Conservation (phyloP, 192 early-diverging fungal species). For the Haplosporangium gracile region DNA sequence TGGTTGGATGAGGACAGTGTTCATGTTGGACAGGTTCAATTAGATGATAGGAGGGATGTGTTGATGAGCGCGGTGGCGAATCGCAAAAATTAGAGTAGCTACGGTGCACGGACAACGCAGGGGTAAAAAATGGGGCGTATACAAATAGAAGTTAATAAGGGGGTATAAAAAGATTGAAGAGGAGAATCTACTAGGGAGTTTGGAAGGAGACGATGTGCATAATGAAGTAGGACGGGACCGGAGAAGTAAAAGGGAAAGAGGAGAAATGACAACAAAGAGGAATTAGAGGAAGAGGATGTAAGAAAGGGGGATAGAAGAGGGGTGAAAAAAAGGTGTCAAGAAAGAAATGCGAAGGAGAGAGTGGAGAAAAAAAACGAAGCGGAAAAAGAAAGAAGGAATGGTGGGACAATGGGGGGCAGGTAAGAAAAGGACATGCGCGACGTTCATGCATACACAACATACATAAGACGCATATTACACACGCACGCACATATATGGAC, state of each 20-base stretch:
- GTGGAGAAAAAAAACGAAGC: slow-evolving; percentile 12
- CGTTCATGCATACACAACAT: background rate
- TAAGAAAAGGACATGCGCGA: background rate
- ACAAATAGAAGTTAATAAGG: background rate
- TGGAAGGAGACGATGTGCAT: background rate
- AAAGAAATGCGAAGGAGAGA: background rate
- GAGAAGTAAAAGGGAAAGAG: background rate
- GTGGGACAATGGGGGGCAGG: background rate
- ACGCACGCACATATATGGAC: background rate
- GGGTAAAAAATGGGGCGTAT: background rate
- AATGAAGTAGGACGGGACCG: background rate
- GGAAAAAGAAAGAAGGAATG: slow-evolving; percentile 3
- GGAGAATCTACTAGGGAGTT: background rate
- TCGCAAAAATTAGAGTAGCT: background rate
- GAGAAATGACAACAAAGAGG: background rate
- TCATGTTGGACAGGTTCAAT: slow-evolving; percentile 16
- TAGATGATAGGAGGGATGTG: background rate
- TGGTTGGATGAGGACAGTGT: slow-evolving; percentile 16
- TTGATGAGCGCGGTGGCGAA: background rate
- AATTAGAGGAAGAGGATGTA: too few species aligned
- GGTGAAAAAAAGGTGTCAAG: background rate
- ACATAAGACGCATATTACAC: background rate
- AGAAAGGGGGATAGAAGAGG: too few species aligned
- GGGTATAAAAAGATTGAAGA: background rate
- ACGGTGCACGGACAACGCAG: background rate